Conservation (phyloP, 78 protist species). For the Protostelium mycophagum region DNA sequence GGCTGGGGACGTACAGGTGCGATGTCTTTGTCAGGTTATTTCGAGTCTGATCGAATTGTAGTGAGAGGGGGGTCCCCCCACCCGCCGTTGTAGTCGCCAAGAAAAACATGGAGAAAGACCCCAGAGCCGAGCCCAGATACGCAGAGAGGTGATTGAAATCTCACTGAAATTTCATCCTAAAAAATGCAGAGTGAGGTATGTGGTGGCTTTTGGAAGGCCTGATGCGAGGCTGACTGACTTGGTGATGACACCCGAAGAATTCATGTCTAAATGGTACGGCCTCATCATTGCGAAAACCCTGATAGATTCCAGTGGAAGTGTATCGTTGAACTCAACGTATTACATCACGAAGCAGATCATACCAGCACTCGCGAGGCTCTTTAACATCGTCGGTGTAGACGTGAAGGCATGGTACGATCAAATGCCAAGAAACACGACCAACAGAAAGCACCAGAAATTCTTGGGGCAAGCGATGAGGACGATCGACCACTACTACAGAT, state of each 20-base stretch:
- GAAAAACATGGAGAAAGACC: conserved; percentile 57
- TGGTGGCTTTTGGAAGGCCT: conserved; percentile 69
- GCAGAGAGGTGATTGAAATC: no score
- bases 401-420: conserved; percentile 36
- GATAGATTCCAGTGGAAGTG: neutral
- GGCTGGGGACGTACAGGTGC: conserved; percentile 64
- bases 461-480: neutral
- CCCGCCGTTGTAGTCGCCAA: conserved; percentile 72
- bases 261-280: conserved; percentile 2
- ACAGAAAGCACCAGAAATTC: neutral
- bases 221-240: conserved; percentile 61
- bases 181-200: conserved; percentile 79
- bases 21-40: neutral
- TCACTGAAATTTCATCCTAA: no score
- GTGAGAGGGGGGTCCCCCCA: conserved; percentile 27
- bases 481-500: neutral
- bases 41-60: neutral
- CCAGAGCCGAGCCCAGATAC: conserved; percentile 73
- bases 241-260: conserved; percentile 59
- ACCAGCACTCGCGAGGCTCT: conserved; percentile 76
- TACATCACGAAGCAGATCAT: conserved; percentile 84
- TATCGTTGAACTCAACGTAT: conserved; percentile 29
- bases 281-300: neutral
- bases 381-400: conserved; percentile 71
- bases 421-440: conserved; percentile 18